Evolutionary conservation across 805 yeast genomes (phyloP).

Genomic region (Zygotorulaspora chibaensis): DNA sequence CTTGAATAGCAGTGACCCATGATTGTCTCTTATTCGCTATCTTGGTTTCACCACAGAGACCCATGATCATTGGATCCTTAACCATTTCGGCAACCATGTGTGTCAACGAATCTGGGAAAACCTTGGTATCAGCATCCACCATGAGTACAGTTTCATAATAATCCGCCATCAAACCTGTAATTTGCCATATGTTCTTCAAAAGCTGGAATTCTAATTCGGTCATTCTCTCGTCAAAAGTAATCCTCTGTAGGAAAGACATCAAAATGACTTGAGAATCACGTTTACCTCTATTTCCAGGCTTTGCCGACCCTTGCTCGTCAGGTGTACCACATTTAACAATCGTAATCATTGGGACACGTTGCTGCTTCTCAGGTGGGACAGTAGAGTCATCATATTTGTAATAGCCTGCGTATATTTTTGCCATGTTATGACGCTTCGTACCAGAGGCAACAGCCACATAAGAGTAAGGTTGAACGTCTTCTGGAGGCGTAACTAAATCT

Average conservation of each 20-base stretch:
- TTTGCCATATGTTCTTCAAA: slow-evolving; percentile 66
- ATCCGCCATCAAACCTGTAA: slow-evolving; percentile 82
- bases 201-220: slow-evolving; percentile 81
- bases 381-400: slow-evolving; percentile 78
- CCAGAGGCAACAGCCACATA: slow-evolving; percentile 97
- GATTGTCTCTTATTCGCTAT: slow-evolving; percentile 76
- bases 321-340: slow-evolving; percentile 89
- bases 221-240: slow-evolving; percentile 92
- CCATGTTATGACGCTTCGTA: slow-evolving; percentile 93
- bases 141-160: slow-evolving; percentile 76
- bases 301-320: slow-evolving; percentile 60
- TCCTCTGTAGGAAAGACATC: slow-evolving; percentile 84
- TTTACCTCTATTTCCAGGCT: slow-evolving; percentile 94
- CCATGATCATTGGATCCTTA: slow-evolving; percentile 82
- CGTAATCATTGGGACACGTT: slow-evolving; percentile 71
- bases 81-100: slow-evolving; percentile 91
- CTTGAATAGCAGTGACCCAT: slow-evolving; percentile 93
- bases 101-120: slow-evolving; percentile 79
- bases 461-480: slow-evolving; percentile 74
- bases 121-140: slow-evolving; percentile 94
- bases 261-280: slow-evolving; percentile 89
- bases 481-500: slow-evolving; percentile 64
- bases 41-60: slow-evolving; percentile 91
- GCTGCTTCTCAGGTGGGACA: slow-evolving; percentile 76
- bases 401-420: slow-evolving; percentile 92